Conservation (phyloP, 1,139 yeast genomes). For the Yamadazyma dushanensis region DNA sequence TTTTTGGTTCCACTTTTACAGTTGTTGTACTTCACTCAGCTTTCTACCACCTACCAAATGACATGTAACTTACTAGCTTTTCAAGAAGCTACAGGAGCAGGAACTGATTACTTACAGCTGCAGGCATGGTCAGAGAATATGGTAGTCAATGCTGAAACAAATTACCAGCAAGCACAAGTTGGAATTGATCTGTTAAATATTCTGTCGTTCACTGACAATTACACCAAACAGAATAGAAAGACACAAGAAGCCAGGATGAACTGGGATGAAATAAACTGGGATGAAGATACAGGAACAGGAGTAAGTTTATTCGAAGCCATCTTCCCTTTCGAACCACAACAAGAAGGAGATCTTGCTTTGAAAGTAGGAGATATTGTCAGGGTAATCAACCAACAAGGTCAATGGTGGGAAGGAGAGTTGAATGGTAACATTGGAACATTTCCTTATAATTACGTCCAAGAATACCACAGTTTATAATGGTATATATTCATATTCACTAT, state of each 20-base stretch:
- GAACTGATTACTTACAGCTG: neutral
- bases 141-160: neutral
- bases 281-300: neutral
- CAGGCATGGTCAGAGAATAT: neutral
- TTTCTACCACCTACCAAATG: conserved; percentile 29
- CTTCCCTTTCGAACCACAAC: conserved; percentile 30
- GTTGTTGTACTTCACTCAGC: conserved; percentile 15
- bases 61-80: neutral
- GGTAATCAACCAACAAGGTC: conserved; percentile 41
- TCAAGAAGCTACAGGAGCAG: neutral
- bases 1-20: conserved; percentile 9
- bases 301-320: conserved; percentile 21
- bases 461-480: neutral
- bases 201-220: conserved; percentile 23
- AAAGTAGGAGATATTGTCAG: conserved; percentile 48
- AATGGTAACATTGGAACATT: conserved; percentile 51
- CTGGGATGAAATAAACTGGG: too few species aligned
- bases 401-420: conserved; percentile 65
- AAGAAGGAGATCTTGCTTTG: conserved; percentile 50
- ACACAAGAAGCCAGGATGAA: neutral
- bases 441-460: conserved; percentile 53
- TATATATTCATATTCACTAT: neutral
- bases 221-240: conserved; percentile 9
- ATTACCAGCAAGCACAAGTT: conserved; percentile 10
- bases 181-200: conserved; percentile 21